Evolutionary conservation across 495 filamentous ascomycete genomes (phyloP).

Genomic region (Letharia columbiana): DNA sequence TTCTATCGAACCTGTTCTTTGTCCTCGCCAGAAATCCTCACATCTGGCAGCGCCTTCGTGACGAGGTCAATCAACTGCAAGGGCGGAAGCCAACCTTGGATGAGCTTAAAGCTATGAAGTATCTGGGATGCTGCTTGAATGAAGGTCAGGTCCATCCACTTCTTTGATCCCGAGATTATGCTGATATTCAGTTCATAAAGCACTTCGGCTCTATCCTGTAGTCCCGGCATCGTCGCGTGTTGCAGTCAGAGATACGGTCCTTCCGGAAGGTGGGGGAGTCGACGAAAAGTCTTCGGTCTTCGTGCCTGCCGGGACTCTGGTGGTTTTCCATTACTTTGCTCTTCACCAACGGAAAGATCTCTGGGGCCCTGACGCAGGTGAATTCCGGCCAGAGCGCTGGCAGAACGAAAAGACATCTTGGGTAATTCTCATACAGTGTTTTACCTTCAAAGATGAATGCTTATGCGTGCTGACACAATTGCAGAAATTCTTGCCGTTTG

Average conservation of each 20-base stretch:
- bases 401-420: conserved; percentile 14
- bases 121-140: no score
- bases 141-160: neutral
- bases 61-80: no score
- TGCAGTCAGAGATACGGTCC: conserved; percentile 29
- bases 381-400: conserved; percentile 44
- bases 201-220: neutral
- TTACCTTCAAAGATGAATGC: no score
- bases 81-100: no score
- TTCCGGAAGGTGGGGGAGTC: conserved; percentile 44
- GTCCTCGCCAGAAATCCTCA: no score
- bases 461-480: no score
- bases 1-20: no score
- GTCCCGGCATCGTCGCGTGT: neutral
- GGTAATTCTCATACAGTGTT: no score
- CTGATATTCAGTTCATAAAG: neutral
- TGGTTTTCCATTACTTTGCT: conserved; percentile 29
- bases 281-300: conserved; percentile 31
- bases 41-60: no score
- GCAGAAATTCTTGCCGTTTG: neutral
- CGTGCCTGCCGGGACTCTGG: conserved; percentile 24
- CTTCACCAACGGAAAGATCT: conserved; percentile 41
- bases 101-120: no score
- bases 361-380: conserved; percentile 40
- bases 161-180: neutral